Evolutionary conservation across 371 early-diverging fungal species (phyloP).

Genomic region (Lichtheimia hyalospora): DNA sequence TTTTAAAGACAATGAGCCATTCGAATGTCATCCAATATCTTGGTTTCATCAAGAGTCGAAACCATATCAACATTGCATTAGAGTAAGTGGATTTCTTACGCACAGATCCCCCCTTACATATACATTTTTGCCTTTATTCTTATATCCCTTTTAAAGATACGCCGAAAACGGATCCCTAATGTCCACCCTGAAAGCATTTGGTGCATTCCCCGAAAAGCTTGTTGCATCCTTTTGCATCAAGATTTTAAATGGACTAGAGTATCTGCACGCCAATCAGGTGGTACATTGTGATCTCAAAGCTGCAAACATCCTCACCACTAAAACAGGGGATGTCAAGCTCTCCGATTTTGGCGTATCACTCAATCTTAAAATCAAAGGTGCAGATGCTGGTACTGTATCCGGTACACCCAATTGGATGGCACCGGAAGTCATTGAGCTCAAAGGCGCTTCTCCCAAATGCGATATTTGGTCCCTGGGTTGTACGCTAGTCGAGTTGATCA

Average conservation of each 20-base stretch:
- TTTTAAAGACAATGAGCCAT: conserved; percentile 72
- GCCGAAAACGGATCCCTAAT: conserved; percentile 95
- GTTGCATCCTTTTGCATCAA: conserved; percentile 89
- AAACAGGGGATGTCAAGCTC: conserved; percentile 89
- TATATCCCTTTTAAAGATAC: conserved; percentile 27
- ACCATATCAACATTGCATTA: conserved; percentile 77
- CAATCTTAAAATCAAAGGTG: conserved; percentile 69
- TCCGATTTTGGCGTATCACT: conserved; percentile 96
- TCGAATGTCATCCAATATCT: conserved; percentile 84
- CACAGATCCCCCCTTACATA: neutral
- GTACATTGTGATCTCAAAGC: conserved; percentile 97
- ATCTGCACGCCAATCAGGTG: conserved; percentile 86
- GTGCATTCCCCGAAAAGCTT: conserved; percentile 89
- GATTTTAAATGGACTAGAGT: conserved; percentile 86
- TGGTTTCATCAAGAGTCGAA: conserved; percentile 76
- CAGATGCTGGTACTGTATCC: conserved; percentile 70
- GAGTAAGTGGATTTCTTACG: conserved; percentile 63
- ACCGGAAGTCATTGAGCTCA: conserved; percentile 91
- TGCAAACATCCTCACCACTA: conserved; percentile 92
- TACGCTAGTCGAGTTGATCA: conserved; percentile 85
- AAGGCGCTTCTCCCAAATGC: conserved; percentile 77
- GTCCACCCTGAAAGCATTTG: conserved; percentile 85
- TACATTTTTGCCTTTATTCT: neutral
- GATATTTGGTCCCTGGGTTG: conserved; percentile 95
- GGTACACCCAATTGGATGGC: conserved; percentile 99